These are phyloP conservation scores for Malus hybrid DNA, from an alignment of 331 rosid genomes.

Conservation along the genomic window DNA sequence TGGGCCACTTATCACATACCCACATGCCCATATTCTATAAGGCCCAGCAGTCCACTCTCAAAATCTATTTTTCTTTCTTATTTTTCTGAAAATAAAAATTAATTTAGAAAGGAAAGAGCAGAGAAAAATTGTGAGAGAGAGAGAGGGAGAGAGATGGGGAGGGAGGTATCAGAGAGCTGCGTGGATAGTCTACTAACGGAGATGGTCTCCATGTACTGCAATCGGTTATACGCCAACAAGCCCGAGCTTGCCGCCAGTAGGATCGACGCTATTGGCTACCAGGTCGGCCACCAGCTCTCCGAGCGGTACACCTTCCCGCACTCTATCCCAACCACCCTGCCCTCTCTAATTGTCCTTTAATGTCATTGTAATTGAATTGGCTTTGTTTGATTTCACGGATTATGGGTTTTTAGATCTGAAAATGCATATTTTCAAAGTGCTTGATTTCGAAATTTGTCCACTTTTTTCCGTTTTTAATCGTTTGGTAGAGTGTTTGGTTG, in stretches of 20 bases:
- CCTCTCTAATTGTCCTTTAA: neutral
- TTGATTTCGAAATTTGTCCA: neutral
- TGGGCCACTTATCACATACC: neutral
- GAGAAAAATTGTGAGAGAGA: neutral
- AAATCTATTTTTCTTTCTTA: too few species aligned
- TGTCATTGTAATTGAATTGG: neutral
- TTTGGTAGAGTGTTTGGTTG: neutral
- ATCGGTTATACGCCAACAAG: slow-evolving; percentile 77
- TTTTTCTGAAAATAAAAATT: too few species aligned
- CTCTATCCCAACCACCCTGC: neutral
- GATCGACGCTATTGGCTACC: slow-evolving; percentile 95
- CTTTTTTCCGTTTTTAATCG: neutral
- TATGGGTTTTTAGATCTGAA: slow-evolving; percentile 24
- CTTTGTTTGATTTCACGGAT: neutral
- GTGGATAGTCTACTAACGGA: slow-evolving; percentile 80
- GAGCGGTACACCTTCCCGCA: slow-evolving; percentile 51
- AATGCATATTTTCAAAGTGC: neutral
- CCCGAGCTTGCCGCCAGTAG: slow-evolving; percentile 94
- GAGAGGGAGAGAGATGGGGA: slow-evolving; percentile 45
- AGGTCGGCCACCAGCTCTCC: slow-evolving; percentile 97
- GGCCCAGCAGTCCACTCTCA: neutral
- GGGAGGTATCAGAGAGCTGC: slow-evolving; percentile 92
- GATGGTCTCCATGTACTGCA: slow-evolving; percentile 79
- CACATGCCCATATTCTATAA: neutral
- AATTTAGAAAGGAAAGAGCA: neutral